These are phyloP conservation scores for Vaccinium darrowii DNA, from an alignment of 148 eudicot species.

Conservation along the genomic window DNA sequence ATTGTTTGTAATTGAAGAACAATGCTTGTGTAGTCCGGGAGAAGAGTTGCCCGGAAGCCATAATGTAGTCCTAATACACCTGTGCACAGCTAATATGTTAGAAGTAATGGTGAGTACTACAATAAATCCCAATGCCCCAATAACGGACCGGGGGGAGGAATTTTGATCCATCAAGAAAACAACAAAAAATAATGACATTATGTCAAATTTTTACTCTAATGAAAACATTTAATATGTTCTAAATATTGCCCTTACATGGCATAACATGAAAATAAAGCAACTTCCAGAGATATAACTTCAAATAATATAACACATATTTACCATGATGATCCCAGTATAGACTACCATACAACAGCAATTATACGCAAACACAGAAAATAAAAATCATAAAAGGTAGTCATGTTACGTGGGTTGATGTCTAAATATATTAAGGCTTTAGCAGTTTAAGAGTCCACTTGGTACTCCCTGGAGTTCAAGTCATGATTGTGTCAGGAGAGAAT, in stretches of 20 bases:
- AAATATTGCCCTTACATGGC: neutral
- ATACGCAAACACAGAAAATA: too few species aligned
- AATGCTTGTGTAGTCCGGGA: constrained; percentile 94
- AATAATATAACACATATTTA: neutral
- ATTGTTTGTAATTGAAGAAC: constrained; percentile 90
- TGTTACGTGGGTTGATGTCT: neutral
- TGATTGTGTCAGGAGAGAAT: neutral
- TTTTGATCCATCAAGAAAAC: neutral
- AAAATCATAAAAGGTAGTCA: neutral
- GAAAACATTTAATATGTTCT: neutral
- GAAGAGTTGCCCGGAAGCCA: constrained; percentile 95
- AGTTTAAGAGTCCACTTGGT: neutral
- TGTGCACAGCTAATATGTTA: constrained; percentile 16
- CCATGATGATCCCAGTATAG: neutral
- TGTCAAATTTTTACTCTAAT: neutral
- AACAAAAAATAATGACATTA: neutral
- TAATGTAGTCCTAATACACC: constrained; percentile 43
- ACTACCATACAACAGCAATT: neutral
- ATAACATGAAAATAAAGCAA: neutral
- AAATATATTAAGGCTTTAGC: neutral
- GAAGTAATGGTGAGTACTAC: neutral
- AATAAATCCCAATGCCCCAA: neutral
- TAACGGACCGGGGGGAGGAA: too few species aligned
- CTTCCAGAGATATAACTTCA: neutral
- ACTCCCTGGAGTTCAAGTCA: neutral